These are phyloP conservation scores for Rhododendron molle DNA, from an alignment of 148 eudicot genomes.

Conservation along the genomic window DNA sequence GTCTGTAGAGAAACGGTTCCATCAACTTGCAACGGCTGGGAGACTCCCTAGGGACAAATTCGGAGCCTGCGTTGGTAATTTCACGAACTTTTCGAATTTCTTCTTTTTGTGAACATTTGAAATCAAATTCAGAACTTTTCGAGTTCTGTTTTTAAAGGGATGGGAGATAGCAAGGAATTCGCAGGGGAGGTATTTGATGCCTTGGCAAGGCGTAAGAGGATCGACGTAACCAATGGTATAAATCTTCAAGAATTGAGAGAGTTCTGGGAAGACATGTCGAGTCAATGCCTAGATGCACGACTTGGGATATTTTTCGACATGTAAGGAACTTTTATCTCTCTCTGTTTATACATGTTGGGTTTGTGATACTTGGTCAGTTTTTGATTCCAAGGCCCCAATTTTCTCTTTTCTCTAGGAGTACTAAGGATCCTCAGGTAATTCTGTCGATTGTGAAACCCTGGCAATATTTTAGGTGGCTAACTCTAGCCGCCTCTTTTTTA, in stretches of 20 bases:
- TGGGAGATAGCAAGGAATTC: constrained; percentile 81
- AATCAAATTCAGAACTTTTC: neutral
- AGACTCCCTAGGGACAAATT: constrained; percentile 71
- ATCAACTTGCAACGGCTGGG: constrained; percentile 37
- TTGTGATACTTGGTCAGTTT: neutral
- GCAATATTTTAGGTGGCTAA: neutral
- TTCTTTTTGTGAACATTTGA: constrained; percentile 1
- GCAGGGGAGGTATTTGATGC: constrained; percentile 80
- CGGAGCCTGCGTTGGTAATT: constrained; percentile 75
- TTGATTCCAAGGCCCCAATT: neutral
- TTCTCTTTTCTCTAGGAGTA: neutral
- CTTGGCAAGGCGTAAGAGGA: constrained; percentile 63
- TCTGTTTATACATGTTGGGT: neutral
- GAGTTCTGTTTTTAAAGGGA: constrained; percentile 37
- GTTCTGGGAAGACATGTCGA: constrained; percentile 94
- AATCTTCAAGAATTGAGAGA: constrained; percentile 46
- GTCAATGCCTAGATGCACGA: constrained; percentile 69
- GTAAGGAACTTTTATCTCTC: constrained; percentile 11
- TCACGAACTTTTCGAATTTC: neutral
- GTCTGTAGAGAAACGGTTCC: constrained; percentile 58
- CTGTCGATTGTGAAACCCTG: neutral
- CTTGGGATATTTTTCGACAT: constrained; percentile 93
- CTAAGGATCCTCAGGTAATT: neutral
- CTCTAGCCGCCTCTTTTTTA: neutral
- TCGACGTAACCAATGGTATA: constrained; percentile 59